A percentile compares a stretch with the other conserved stretches of the same genome.
These are phyloP conservation scores for Rhizophora apiculata DNA, from an alignment of 345 rosid genomes.

Conservation along the genomic window DNA sequence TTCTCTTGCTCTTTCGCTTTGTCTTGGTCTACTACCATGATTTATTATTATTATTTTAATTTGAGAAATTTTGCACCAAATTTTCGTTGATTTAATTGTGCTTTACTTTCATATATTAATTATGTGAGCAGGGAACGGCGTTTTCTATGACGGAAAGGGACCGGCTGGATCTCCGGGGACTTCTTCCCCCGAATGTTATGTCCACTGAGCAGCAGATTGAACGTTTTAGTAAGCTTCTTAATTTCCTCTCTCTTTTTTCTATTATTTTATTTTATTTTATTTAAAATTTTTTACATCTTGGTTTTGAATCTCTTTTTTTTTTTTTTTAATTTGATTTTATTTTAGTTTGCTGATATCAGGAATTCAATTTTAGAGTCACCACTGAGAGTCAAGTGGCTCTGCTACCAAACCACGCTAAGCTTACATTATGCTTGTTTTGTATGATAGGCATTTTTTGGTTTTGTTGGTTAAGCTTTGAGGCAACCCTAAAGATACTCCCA, in stretches of 20 bases:
- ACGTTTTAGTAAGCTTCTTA: constrained; percentile 70
- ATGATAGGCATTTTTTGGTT: too few species aligned
- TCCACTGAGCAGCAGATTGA: constrained; percentile 79
- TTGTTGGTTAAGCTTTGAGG: too few species aligned
- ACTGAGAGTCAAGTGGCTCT: too few species aligned
- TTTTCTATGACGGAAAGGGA: constrained; percentile 94
- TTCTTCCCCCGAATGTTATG: constrained; percentile 91
- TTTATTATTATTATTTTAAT: not conserved
- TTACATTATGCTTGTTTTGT: too few species aligned
- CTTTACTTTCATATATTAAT: not conserved
- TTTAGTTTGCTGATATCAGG: too few species aligned
- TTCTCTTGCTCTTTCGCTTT: not conserved
- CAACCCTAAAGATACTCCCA: too few species aligned
- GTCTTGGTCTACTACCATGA: not conserved
- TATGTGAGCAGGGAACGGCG: constrained; percentile 64
- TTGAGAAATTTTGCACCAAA: not conserved
- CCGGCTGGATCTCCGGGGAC: constrained; percentile 93
- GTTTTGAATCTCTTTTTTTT: not conserved
- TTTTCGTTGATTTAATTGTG: not conserved
- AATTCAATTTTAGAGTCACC: not conserved
- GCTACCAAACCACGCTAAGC: too few species aligned
- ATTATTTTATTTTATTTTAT: not conserved
- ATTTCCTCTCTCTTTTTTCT: not conserved
- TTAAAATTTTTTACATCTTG: not conserved
- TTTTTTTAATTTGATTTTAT: not conserved